phyloP scores from a whole-genome alignment of 148 eudicot species.

The Silene uniflora region DNA sequence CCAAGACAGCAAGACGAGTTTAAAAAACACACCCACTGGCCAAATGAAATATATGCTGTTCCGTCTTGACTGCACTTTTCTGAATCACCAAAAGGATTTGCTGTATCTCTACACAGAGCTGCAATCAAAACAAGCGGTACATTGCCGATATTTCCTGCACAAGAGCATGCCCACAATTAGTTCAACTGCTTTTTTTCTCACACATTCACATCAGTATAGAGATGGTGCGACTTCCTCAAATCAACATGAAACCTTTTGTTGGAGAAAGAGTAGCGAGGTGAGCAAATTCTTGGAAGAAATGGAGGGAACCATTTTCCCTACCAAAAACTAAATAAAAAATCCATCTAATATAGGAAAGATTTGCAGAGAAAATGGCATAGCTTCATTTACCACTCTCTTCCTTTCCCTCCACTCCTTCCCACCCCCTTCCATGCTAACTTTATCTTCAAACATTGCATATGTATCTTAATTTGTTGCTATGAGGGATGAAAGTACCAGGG shows the following conservation, averaged over 20 bases:
- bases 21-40: conserved; percentile 78
- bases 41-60: conserved; percentile 93
- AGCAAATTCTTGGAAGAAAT: not conserved
- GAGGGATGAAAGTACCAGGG: too few species aligned
- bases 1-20: too few species aligned
- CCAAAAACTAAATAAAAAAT: not conserved
- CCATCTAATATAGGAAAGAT: not conserved
- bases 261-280: not conserved
- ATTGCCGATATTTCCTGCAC: conserved; percentile 93
- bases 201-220: not conserved
- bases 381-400: not conserved
- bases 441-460: too few species aligned
- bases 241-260: not conserved
- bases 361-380: not conserved
- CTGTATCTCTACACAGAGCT: conserved; percentile 84
- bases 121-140: conserved; percentile 93
- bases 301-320: not conserved
- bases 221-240: not conserved
- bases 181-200: not conserved
- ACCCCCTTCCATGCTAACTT: too few species aligned
- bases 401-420: too few species aligned
- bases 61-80: conserved; percentile 91
- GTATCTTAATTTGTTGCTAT: too few species aligned
- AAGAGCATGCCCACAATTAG: conserved; percentile 7
- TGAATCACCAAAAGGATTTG: conserved; percentile 86